Evolutionary conservation across 306 rosid species (phyloP).

Genomic region (Fragaria vesca): DNA sequence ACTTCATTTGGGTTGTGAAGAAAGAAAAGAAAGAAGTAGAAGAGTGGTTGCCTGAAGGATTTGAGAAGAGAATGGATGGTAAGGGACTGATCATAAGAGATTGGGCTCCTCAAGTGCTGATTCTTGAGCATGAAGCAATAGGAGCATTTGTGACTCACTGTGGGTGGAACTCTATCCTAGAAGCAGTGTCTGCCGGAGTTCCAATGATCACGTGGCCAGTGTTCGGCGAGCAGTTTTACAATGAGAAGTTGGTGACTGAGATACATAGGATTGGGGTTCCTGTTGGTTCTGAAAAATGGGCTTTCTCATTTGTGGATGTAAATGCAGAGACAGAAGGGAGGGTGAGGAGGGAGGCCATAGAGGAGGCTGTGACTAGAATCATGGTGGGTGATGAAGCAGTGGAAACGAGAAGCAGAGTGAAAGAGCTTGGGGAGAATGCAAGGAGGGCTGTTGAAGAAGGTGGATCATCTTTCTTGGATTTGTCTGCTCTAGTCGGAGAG

Average conservation of each 20-base stretch:
- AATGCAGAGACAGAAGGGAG: constrained; percentile 19
- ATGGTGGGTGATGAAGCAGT: constrained; percentile 36
- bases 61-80: constrained; percentile 34
- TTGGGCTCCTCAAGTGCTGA: constrained; percentile 46
- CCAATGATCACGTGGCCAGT: constrained; percentile 53
- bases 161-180: constrained; percentile 25
- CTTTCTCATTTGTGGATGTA: constrained; percentile 3
- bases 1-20: constrained; percentile 46
- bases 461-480: constrained; percentile 30
- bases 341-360: constrained; percentile 15
- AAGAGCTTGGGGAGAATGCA: constrained; percentile 21
- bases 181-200: constrained; percentile 35
- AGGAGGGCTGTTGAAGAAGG: constrained; percentile 29
- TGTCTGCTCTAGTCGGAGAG: constrained; percentile 22
- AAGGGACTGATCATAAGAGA: constrained; percentile 45
- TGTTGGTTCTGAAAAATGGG: constrained; percentile 35
- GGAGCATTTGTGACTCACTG: constrained; percentile 36
- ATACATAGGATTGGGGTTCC: constrained; percentile 24
- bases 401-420: constrained; percentile 36
- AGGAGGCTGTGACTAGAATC: constrained; percentile 25
- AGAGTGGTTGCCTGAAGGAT: constrained; percentile 27
- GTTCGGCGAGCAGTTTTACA: constrained; percentile 34
- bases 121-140: constrained; percentile 34
- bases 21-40: constrained; percentile 10
- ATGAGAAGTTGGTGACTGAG: constrained; percentile 38